These are phyloP conservation scores for Sungouiozyma intestinalis DNA, from an alignment of 805 yeast genomes.

Conservation along the genomic window DNA sequence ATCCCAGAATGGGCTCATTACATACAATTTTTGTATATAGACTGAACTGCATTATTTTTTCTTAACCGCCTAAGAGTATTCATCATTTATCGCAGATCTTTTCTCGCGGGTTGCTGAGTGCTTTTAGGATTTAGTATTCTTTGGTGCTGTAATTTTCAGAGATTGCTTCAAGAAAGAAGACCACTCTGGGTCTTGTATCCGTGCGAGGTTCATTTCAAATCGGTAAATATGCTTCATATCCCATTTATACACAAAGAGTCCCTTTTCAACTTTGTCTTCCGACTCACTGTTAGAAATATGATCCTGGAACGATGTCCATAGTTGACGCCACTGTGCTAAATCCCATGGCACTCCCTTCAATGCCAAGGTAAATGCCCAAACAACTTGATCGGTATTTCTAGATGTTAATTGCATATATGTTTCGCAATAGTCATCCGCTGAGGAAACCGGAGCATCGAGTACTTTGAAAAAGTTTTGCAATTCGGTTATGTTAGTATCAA, in stretches of 20 bases:
- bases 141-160: constrained; percentile 13
- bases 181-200: constrained; percentile 25
- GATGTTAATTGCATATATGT: constrained; percentile 24
- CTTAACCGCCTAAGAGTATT: background rate
- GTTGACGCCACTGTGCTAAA: constrained; percentile 20
- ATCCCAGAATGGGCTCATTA: background rate
- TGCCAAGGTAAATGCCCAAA: constrained; percentile 24
- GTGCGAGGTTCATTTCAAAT: constrained; percentile 12
- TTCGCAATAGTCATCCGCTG: constrained; percentile 38
- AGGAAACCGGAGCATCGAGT: constrained; percentile 24
- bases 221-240: constrained; percentile 7
- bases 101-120: background rate
- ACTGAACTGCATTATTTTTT: background rate
- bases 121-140: background rate
- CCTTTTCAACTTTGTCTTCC: constrained; percentile 4
- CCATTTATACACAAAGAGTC: constrained; percentile 16
- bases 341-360: constrained; percentile 27
- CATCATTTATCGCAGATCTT: too few species aligned
- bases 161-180: constrained; percentile 18
- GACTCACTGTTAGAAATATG: constrained; percentile 5
- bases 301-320: constrained; percentile 17
- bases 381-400: constrained; percentile 16
- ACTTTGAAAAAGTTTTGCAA: constrained; percentile 17
- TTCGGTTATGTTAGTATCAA: constrained; percentile 14
- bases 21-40: background rate